Evolutionary conservation across 2,329 filamentous ascomycete genomes (phyloP), one percentile per base, ranked within the genome.

Genomic region (Ophiostoma montium): DNA sequence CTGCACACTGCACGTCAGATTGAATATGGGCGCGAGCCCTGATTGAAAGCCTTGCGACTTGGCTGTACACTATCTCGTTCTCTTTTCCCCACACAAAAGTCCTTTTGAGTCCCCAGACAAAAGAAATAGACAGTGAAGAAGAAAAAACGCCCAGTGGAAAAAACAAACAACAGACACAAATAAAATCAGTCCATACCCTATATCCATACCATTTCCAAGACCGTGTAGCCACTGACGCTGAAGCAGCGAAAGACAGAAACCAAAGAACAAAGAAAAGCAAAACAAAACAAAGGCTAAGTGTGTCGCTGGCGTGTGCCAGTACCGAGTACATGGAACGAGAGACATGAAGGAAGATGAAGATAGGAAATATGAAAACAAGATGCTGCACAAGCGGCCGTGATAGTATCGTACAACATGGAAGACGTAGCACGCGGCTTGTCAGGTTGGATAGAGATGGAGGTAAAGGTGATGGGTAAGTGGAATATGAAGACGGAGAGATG

Each of bases 381-480:
- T 47, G 30, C 13, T 43, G 30, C 27, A 46, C 9, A 41, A 47
- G 19, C 44, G 46, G 50, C 50, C 50, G 46, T 51, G 30, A 42
- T 23, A 44, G 19, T 47, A 50, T 45, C 38, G 35, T 46, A 48
- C 31, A 42, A 48, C 36, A 47, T 47, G 44, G 9, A 30, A 41
- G 35, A 46, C 46, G 46, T 45, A 33, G 27, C 35, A 41, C 39
- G 4, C 27, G 23, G 27, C 39, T 45, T 41, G 38, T 39, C 33
- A 21, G 31, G 36, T 21, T 27, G 27, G 35, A 42, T 36, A 38
- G 16, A 31, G 23, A 46, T 35, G 31, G 16, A 5, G 38, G 12
- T 7, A 41, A 47, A 23, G 16, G 18, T 10, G 12, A 15, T 12
- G 33, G 16, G 16, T 38, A n/a, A n/a, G 16, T 19, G 4, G 1